Evolutionary conservation across 305 asterid species (phyloP).

Genomic region (Andrographis paniculata): DNA sequence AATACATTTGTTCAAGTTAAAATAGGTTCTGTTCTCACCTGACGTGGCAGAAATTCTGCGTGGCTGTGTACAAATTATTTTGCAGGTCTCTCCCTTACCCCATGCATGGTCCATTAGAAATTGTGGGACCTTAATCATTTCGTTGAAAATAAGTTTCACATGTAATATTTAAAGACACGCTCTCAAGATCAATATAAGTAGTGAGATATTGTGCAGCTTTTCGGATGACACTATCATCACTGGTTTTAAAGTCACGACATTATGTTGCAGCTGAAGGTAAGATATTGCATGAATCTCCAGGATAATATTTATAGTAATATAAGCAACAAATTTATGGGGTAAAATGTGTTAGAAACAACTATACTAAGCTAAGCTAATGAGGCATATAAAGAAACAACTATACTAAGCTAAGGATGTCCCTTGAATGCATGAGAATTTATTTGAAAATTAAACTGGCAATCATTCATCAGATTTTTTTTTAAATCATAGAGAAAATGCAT

Average conservation of each 20-base stretch:
- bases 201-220: not conserved
- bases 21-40: conserved; percentile 41
- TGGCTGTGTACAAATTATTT: conserved; percentile 92
- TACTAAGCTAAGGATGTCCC: no score
- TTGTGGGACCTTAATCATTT: conserved; percentile 74
- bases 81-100: conserved; percentile 76
- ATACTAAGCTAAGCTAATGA: no score
- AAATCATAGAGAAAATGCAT: no score
- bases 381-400: no score
- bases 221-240: not conserved
- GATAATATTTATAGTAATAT: not conserved
- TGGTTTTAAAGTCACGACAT: not conserved
- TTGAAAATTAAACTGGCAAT: no score
- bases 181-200: conserved; percentile 5
- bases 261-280: no score
- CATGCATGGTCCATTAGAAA: conserved; percentile 81
- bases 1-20: conserved; percentile 12
- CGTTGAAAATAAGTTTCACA: conserved; percentile 12
- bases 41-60: conserved; percentile 94
- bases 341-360: no score
- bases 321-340: not conserved
- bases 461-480: no score
- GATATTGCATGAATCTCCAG: no score
- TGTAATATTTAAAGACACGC: conserved; percentile 6
- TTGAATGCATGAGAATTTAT: no score